Base-by-base conservation (phyloP, 345 rosid species). In the Alliaria petiolata region DNA sequence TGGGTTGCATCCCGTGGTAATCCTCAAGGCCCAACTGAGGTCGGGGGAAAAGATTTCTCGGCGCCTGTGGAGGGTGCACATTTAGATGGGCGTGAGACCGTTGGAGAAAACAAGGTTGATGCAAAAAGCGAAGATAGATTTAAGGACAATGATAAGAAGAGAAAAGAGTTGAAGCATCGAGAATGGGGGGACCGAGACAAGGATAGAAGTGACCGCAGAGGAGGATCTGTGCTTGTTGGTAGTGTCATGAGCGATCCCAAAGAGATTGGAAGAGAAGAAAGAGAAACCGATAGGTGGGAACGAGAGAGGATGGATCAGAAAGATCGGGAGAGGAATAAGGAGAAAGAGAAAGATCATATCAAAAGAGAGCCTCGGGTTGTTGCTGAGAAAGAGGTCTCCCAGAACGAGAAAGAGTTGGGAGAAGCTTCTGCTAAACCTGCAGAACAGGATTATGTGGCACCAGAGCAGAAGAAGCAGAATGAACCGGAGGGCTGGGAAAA, bases 171-270 rank as follows among this genome's bases (percentile, higher is more conserved):
- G 25, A 95, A 87, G 82, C 86, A 81, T 51, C 78, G 90, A 52
- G 99, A 95, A 39, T 89, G 96, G 93, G 95, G 87, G 7, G 98
- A 93, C 66, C 81, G 89, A 74, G 98, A 95, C 47, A 95, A 87
- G 82, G 98, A 95, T 61, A 87, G 89, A 85, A 84, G 75, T 60
- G 99, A 95, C 19, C 86, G 93, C 4, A 84, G 91, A 82, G 81
- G 82, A 75, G 81, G 82, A 75, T 79, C 68, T 52, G 26, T 83
- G 61, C 92, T 80, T 62, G 80, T 76, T 60, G 87, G 83, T 74
- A 84, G 78, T 78, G 82, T 77, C 60, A 72, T 78, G 51, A 69
- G 64, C 42, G 99, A 91, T 66, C 72, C 76, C 17, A 91, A 87
- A 71, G 99, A 95, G 65, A 70, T 79, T 55, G 77, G 59, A 13